Evolutionary conservation across 345 rosid species (phyloP), one percentile per base, ranked within the genome.

Genomic region (Lepidium sativum): DNA sequence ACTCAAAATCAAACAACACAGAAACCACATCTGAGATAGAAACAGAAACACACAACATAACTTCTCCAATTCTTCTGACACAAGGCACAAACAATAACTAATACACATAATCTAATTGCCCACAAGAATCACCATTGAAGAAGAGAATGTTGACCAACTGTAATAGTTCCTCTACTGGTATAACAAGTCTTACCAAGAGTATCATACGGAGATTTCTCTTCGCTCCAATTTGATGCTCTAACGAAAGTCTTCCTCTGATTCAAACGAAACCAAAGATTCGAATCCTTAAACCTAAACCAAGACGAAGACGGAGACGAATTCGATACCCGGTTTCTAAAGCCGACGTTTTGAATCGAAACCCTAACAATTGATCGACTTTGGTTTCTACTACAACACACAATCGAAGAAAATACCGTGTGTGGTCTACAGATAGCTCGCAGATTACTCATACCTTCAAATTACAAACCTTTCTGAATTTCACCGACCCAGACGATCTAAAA

Each of bases 141-240:
- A 15, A 39, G 14, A 12, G 2, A 39, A 33, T 17, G 14, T 54
- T 16, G 58, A 33, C 15, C 23, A n/a, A 16, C 21, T 16, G 48
- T 16, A 43, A 31, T 4, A 59, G n/a, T 20, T n/a, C 25, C 6
- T 59, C 1, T 18, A 9, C 48, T 6, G 34, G 33, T 49, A 21
- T 10, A 37, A 59, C 43, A 8, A 35, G 6, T 13, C 14, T 65
- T 85, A 91, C 98, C 98, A 4, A 92, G 89, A 58, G 99, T 92
- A 49, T 89, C 97, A 42, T 92, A 89, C 0, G 98, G 98, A 65
- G 97, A 86, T 64, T 79, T 86, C 75, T 79, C 82, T 60, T 84
- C 67, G 10, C 74, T 60, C 96, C 98, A 86, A 68, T 73, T 82
- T 69, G 91, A 79, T 5, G 94, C 94, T 47, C 82, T 76, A 50